Percentiles rank a stretch among this genome's conserved stretches.
phyloP scores from a whole-genome alignment of 352 stramenopile genomes.

The Plasmopara viticola region DNA sequence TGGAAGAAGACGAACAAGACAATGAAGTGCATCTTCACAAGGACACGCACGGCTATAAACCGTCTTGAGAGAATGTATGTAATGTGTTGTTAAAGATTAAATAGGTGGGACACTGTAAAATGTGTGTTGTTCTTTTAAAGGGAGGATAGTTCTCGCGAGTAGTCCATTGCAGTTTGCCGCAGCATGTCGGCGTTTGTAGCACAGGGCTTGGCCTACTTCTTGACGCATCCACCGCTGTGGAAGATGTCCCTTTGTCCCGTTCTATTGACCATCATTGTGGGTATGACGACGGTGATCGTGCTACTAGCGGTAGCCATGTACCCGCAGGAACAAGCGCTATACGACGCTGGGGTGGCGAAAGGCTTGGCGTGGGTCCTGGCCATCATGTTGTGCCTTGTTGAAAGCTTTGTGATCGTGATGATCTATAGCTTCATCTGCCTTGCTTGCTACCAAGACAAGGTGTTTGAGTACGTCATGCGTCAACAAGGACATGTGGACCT shows the following conservation, averaged over 20 bases:
- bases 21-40: conserved; percentile 7
- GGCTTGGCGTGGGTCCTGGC: background rate
- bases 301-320: conserved; percentile 34
- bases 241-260: too few relatives aligned
- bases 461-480: conserved; percentile 22
- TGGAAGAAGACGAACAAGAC: conserved; percentile 40
- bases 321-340: conserved; percentile 35
- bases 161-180: too few relatives aligned
- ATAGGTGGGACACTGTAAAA: background rate
- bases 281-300: conserved; percentile 34
- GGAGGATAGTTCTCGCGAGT: too few relatives aligned
- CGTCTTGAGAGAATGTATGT: conserved; percentile 22
- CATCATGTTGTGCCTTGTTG: too few relatives aligned
- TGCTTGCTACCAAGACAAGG: conserved; percentile 62
- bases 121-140: conserved; percentile 9
- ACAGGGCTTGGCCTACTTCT: too few relatives aligned
- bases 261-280: too few relatives aligned
- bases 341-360: conserved; percentile 29
- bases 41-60: conserved; percentile 13
- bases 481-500: conserved; percentile 8
- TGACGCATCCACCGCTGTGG: too few relatives aligned
- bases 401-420: too few relatives aligned
- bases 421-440: conserved; percentile 26
- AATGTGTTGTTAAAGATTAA: background rate
- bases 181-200: too few relatives aligned